Evolutionary conservation across 352 stramenopile genomes (phyloP), one percentile per base, ranked within the genome.

Genomic region (Pelagophyceae sp.): DNA sequence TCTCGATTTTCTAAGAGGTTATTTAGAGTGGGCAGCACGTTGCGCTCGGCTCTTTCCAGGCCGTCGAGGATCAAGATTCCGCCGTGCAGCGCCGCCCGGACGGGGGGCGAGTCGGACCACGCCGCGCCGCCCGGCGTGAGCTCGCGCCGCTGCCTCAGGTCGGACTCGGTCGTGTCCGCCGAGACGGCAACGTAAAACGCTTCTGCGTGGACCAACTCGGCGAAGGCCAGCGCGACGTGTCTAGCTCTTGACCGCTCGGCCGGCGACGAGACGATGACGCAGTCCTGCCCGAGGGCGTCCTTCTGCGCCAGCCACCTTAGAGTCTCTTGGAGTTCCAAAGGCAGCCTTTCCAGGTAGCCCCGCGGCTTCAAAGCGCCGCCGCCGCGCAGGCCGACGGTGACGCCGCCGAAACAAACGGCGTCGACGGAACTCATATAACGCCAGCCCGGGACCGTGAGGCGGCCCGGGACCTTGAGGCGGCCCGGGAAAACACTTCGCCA

Each of bases 1-100:
- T 98, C 93, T 72, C 94, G 82, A 81, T 98, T 97, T 81, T 98
- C 95, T 11, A 98, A 85, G 38, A 98, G 79, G 81, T 98, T 98
- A 81, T 98, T 98, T 20, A 98, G 81, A n/a, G 94, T 97, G 0
- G 95, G 95, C 38, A 98, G 83, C 0, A 98, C 94, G 79, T 98
- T 98, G 29, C 95, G 83, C 80, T 98, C 93, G 17, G 94, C 94
- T 64, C 96, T 96, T 82, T 98, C 93, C 23, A 98, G 81, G 83
- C 92, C 93, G 82, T 98, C 95, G 37, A 98, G 90, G 70, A 98
- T 87, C 1, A 98, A 82, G 35, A 98, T 83, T 38, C 93, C 86
- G 35, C 94, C 94, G 69, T 94, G 82, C 40, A 97, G 90, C 11
- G 94, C 94, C n/a, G 94, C 94, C 51, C 91, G 84, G 45, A 98